Base-by-base conservation (phyloP, 2,329 filamentous ascomycete species). In the Trichophyton simii region DNA sequence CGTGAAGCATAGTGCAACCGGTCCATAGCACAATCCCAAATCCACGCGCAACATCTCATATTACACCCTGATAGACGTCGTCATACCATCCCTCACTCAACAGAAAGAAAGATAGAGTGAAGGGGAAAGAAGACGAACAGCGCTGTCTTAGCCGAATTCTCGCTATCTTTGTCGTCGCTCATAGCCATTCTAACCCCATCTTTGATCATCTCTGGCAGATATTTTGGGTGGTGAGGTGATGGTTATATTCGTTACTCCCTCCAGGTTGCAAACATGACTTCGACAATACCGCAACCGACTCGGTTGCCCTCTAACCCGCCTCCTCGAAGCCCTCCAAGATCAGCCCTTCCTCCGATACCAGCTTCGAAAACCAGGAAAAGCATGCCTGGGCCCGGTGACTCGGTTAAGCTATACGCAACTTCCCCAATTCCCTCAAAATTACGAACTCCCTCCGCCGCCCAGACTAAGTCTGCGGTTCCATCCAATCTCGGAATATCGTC, bases 321-420 rank as follows among this genome's bases (percentile, higher is more conserved):
- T n/a, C 55, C 55, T 58, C 31, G 85, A 67, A 87, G 85, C 62
- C 87, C 89, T 57, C 87, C 89, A 15, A 84, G 83, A 34, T 82
- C 84, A 65, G 83, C 87, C 31, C 78, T 94, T 25, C 89, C 90
- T 50, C 85, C 88, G 50, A 77, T 95, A 57, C 89, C 90, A 31
- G 78, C 88, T 18, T 75, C 80, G 54, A 94, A 90, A 74, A 84
- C 86, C 44, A 82, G 88, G 64, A 89, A 87, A 72, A 86, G 82
- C 60, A 73, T 85, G 77, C 61, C 81, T 75, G 60, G 77, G 69
- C 62, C 75, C 79, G 57, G 75, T 75, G 65, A 78, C 70, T 38
- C 72, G 72, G 71, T 73, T 18, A 80, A 74, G 64, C 68, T 68
- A 70, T 76, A 64, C 5, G 18, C 52, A 42, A 22, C 67, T 76